Percentiles rank a stretch among this genome's conserved stretches.
These are phyloP conservation scores for Rhodofomes roseus DNA, from an alignment of 1,284 basidiomycete species.

Conservation along the genomic window DNA sequence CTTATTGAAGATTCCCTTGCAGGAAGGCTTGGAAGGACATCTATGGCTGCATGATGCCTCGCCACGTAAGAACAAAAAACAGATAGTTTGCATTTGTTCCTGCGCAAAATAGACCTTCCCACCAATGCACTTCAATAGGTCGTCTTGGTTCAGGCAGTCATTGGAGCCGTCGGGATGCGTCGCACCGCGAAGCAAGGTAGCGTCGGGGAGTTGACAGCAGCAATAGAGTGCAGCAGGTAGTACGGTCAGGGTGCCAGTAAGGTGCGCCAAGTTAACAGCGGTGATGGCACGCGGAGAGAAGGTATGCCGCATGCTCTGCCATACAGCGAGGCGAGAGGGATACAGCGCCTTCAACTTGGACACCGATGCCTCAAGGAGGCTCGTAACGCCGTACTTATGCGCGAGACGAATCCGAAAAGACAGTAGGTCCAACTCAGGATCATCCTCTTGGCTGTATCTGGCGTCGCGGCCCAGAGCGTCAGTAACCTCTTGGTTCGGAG, in stretches of 20 bases:
- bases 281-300: neutral
- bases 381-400: constrained; percentile 2
- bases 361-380: neutral
- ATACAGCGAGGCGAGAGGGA: neutral
- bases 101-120: neutral
- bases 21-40: too few relatives aligned
- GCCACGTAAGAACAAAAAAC: neutral
- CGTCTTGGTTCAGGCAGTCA: neutral
- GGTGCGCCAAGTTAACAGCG: constrained; percentile 1
- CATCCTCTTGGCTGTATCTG: neutral
- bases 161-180: neutral
- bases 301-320: neutral
- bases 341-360: neutral
- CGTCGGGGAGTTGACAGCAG: neutral
- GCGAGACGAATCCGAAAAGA: constrained; percentile 1
- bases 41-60: too few relatives aligned
- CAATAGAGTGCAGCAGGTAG: constrained; percentile 3
- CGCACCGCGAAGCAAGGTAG: neutral
- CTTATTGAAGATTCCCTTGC: too few relatives aligned
- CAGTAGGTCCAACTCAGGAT: neutral
- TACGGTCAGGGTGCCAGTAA: neutral
- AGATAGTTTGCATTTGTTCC: neutral
- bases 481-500: neutral
- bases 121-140: neutral
- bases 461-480: neutral